Evolutionary conservation across 2,329 filamentous ascomycete species (phyloP), one percentile per base, ranked within the genome.

Genomic region (Ophiostoma australiae): DNA sequence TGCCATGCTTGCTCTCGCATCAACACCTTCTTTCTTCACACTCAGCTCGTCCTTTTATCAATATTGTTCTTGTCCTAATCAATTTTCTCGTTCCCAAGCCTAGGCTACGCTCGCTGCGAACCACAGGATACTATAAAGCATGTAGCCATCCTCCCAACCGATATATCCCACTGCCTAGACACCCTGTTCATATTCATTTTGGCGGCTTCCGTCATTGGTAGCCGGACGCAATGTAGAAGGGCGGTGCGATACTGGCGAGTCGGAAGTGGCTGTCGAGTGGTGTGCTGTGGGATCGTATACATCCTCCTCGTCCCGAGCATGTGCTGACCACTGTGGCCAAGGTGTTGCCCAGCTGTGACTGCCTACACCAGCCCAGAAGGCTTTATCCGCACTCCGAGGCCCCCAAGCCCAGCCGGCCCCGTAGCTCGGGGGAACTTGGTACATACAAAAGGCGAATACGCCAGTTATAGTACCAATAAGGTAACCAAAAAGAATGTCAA

Each of bases 371-470:
- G 91, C 89, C 83, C 90, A 93, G 78, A 94, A 97, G 0, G 92
- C 91, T 73, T 73, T 73, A 70, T 89, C 85, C 63, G 84, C 82
- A 76, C 87, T 91, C 69, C 94, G 85, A 0, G 93, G 89, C 2
- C 91, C 93, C 94, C 93, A 97, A 0, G 92, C 89, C 93, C 93
- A 97, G 17, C 94, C 94, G 1, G 90, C 91, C 7, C 93, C 93
- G n/a, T 86, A 84, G 27, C 82, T 83, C 73, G 97, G 88, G 0
- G 93, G 92, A 11, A 95, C 81, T 77, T 97, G 93, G 78, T 97
- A 97, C 82, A 90, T 92, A 33, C 91, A 85, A 82, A 97, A 97
- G 3, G 89, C 86, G 75, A 94, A 88, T 78, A 89, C 89, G 27
- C 91, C 87, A 52, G 87, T 87, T 65, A 89, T 80, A 17, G 90